phyloP scores from a whole-genome alignment of 2,329 filamentous ascomycete species.

The Fusarium guadeloupense region DNA sequence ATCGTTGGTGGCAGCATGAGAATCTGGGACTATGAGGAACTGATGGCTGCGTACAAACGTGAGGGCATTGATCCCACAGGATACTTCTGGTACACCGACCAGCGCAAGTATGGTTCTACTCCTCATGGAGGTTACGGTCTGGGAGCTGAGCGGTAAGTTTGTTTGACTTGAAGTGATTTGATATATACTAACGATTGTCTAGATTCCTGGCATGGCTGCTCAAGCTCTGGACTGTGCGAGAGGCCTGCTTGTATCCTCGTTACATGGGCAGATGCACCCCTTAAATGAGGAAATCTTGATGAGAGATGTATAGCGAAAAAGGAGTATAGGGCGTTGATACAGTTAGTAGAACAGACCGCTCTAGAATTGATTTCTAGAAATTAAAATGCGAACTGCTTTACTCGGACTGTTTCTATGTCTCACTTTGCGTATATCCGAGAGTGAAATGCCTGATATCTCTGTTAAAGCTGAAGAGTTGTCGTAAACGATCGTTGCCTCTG shows the following conservation, averaged over 20 bases:
- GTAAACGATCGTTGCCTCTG: conserved; percentile 11
- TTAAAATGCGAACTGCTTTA: conserved; percentile 26
- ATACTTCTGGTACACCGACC: conserved; percentile 99
- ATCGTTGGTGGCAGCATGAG: conserved; percentile 98
- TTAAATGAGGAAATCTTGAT: conserved; percentile 49
- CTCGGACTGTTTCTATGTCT: conserved; percentile 6
- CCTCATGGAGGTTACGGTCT: conserved; percentile 94
- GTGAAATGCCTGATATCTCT: conserved; percentile 20
- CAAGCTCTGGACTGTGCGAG: conserved; percentile 72
- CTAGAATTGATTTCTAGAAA: conserved; percentile 20
- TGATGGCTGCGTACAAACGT: conserved; percentile 86
- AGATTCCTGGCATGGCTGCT: conserved; percentile 69
- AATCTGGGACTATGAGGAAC: conserved; percentile 89
- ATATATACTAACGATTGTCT: conserved; percentile 4
- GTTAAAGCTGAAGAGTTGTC: not conserved
- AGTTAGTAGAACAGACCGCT: conserved; percentile 22
- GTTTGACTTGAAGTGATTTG: not conserved
- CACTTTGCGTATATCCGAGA: not conserved
- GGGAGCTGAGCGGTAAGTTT: conserved; percentile 75
- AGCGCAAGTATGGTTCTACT: conserved; percentile 90
- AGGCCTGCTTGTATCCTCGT: conserved; percentile 77
- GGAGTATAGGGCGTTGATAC: conserved; percentile 24
- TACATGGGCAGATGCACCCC: conserved; percentile 86
- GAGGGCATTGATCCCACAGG: conserved; percentile 84
- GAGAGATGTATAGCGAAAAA: conserved; percentile 26